Conservation (phyloP, 345 rosid species). For the Kandelia obovata region DNA sequence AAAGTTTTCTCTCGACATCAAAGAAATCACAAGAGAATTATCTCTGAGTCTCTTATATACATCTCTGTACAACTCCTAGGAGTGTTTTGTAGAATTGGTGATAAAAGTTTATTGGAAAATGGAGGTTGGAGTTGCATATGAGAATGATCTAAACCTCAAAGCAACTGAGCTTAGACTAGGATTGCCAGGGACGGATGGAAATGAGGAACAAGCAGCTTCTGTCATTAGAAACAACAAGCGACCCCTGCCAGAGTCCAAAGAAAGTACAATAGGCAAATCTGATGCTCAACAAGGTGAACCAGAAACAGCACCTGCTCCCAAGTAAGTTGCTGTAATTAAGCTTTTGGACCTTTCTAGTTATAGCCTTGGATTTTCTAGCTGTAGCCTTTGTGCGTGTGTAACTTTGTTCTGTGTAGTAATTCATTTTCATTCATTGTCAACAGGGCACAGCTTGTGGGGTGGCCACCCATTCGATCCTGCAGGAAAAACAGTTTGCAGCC, state of each 20-base stretch:
- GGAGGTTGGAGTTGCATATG: conserved; percentile 36
- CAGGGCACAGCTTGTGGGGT: conserved; percentile 72
- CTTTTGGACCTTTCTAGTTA: not conserved
- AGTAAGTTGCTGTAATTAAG: conserved; percentile 40
- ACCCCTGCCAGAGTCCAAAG: conserved; percentile 22
- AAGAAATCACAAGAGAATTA: not conserved
- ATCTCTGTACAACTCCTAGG: not conserved
- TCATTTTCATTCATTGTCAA: not conserved
- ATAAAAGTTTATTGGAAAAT: conserved; percentile 19
- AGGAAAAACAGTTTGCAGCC: conserved; percentile 48
- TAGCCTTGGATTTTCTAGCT: not conserved
- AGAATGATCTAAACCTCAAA: conserved; percentile 65
- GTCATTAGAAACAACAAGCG: conserved; percentile 58
- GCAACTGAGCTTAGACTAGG: conserved; percentile 91
- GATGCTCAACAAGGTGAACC: conserved; percentile 15
- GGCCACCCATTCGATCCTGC: conserved; percentile 73
- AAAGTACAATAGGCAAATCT: conserved; percentile 22
- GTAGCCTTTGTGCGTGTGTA: not conserved
- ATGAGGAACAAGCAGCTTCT: conserved; percentile 34
- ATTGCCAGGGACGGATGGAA: conserved; percentile 63
- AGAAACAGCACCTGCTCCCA: conserved; percentile 49
- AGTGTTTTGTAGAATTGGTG: not conserved
- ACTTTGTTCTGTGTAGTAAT: not conserved
- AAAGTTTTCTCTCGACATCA: not conserved
- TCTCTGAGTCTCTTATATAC: too few relatives aligned